Evolutionary conservation across 331 rosid genomes (phyloP), one percentile per base, ranked within the genome.

Genomic region (Cydonia oblonga): DNA sequence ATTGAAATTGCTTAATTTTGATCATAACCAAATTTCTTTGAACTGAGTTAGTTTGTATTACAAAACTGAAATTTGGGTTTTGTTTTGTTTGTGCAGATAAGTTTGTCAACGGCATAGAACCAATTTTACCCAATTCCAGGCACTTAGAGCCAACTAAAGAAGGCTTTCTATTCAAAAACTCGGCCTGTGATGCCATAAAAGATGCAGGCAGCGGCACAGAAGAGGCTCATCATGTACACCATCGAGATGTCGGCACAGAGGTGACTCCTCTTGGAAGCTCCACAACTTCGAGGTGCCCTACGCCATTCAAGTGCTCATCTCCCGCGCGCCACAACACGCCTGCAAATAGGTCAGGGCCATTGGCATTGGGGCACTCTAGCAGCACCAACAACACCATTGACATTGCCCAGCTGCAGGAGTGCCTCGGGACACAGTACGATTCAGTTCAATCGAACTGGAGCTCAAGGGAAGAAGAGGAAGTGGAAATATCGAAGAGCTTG

Each of bases 231-330:
- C 83, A 82, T 66, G 75, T 83, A 51, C 83, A 90, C 29, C 96
- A 92, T 35, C 82, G 84, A 72, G 99, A 91, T 76, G 75, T 81
- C 52, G 99, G 99, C 40, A 91, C 99, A 2, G 99, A 91, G 69
- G 91, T 95, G 96, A 90, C 96, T 44, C 97, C 99, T 22, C 83
- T 90, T n/a, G 99, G 97, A 42, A 95, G 97, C 75, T 95, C 97
- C 56, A 91, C 96, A 25, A 88, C 96, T 53, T 89, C 99, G 70
- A 87, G 97, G 78, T 91, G 97, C 40, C 92, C 84, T 73, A 91
- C 99, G 5, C 99, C 97, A 18, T 80, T 95, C 69, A 88, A 88
- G 81, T 87, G 79, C 66, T 78, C 93, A 26, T 91, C 99, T 4
- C 99, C 99, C 0, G 93, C 87, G 1, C 89, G 99, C 49, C 96